Evolutionary conservation across 331 rosid genomes (phyloP), one percentile per base, ranked within the genome.

Genomic region (Malus hybrid): DNA sequence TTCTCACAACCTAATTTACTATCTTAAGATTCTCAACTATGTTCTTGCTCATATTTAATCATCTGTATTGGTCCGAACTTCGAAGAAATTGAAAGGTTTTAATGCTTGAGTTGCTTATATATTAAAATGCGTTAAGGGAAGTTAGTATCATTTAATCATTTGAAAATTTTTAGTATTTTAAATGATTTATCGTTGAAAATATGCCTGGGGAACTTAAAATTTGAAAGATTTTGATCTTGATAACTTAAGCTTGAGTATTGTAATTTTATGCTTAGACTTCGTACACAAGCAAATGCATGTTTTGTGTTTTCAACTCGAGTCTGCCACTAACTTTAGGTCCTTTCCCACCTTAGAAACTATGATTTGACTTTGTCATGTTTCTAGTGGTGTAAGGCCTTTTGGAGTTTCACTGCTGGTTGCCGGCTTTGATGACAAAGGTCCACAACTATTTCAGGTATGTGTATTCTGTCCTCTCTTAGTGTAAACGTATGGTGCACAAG

Each of bases 321-420:
- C 18, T 36, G 31, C 70, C 6, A 20, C 4, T 11, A 36, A n/a
- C 31, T 36, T 36, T 28, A 36, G 70, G 16, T n/a, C 31, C 31
- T 66, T 4, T 66, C 42, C 52, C 10, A 9, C 29, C 13, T 20
- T 34, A 66, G 29, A 42, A 10, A 5, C 50, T 34, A n/a, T 5
- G 28, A 36, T 36, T 39, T n/a, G 19, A 39, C 36, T 42, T 42
- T 74, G 36, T 79, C 71, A 70, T 67, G 1, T 10, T 67, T 73
- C 70, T 60, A 91, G 98, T 79, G 97, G 98, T 83, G 97, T 91
- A 57, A 88, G 97, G 86, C 98, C 98, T 34, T 93, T 86, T 76
- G 98, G 98, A 81, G 93, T 89, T 68, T 93, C 97, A 11, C 83
- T 93, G 63, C 89, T 93, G 74, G 89, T 93, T 81, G 91, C 98